These are phyloP conservation scores for Halophytophthora polymorphica DNA, from an alignment of 352 stramenopile species.

Conservation along the genomic window DNA sequence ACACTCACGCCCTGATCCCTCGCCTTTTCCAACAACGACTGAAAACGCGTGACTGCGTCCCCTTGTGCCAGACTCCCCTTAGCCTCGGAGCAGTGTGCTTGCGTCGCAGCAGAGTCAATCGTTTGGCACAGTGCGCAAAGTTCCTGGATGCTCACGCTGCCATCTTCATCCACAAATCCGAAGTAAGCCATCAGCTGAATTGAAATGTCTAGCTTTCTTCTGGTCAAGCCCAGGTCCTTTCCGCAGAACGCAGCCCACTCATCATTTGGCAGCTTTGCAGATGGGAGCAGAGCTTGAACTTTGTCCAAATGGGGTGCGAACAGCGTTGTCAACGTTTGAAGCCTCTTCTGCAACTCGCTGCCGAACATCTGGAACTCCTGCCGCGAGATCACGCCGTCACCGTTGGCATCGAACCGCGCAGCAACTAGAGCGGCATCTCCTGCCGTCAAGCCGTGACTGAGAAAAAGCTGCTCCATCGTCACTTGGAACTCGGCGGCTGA, in stretches of 20 bases:
- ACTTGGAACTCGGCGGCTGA: slow-evolving; percentile 53
- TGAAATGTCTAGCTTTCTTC: slow-evolving; percentile 16
- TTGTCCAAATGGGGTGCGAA: slow-evolving; percentile 25
- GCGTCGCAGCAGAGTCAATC: background rate
- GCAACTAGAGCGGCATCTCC: slow-evolving; percentile 41
- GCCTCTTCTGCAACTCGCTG: slow-evolving; percentile 31
- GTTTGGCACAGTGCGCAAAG: slow-evolving; percentile 22
- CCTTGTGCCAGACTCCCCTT: slow-evolving; percentile 1
- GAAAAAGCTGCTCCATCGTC: slow-evolving; percentile 51
- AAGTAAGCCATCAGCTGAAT: slow-evolving; percentile 27
- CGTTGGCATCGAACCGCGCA: slow-evolving; percentile 50
- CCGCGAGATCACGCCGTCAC: slow-evolving; percentile 53
- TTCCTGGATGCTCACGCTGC: slow-evolving; percentile 23
- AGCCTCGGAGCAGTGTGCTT: slow-evolving; percentile 1
- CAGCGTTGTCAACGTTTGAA: slow-evolving; percentile 20
- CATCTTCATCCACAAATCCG: slow-evolving; percentile 22
- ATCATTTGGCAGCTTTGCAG: slow-evolving; percentile 9
- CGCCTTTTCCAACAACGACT: slow-evolving; percentile 28
- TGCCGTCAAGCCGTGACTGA: slow-evolving; percentile 25
- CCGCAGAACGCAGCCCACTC: slow-evolving; percentile 37
- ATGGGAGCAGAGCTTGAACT: slow-evolving; percentile 7
- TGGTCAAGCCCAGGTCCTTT: slow-evolving; percentile 26
- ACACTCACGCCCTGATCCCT: slow-evolving; percentile 44
- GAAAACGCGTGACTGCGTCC: slow-evolving; percentile 12
- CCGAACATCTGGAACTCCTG: slow-evolving; percentile 64